Conservation (phyloP, 805 yeast species). For the Saturnispora sanitii region DNA sequence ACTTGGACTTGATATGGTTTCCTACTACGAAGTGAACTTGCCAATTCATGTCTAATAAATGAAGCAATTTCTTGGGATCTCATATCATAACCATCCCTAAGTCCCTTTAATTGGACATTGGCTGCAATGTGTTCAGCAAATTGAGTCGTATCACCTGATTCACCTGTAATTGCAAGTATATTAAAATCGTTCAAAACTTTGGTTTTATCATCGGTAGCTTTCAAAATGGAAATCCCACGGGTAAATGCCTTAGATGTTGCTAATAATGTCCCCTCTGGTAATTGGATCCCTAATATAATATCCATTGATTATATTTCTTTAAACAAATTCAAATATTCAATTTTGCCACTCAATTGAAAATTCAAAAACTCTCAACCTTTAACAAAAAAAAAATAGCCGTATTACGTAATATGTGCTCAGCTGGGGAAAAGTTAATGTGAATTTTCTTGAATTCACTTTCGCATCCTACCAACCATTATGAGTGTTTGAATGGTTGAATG, state of each 20-base stretch:
- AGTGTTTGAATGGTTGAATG: too few relatives aligned
- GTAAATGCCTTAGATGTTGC: slow-evolving; percentile 95
- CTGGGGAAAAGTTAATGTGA: neutral
- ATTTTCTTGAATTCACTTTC: too few relatives aligned
- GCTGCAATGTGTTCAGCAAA: slow-evolving; percentile 94
- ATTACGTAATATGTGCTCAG: neutral
- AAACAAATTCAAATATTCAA: neutral
- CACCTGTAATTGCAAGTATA: slow-evolving; percentile 86
- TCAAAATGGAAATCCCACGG: slow-evolving; percentile 77
- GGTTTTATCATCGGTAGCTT: slow-evolving; percentile 74
- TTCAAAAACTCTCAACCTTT: neutral
- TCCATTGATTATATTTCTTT: slow-evolving; percentile 47
- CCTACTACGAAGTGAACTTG: slow-evolving; percentile 80
- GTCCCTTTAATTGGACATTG: slow-evolving; percentile 76
- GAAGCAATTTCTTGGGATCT: slow-evolving; percentile 81
- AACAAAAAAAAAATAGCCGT: neutral
- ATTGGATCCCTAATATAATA: slow-evolving; percentile 76
- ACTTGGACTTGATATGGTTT: slow-evolving; percentile 93
- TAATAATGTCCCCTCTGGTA: slow-evolving; percentile 68
- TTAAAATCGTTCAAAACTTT: slow-evolving; percentile 63
- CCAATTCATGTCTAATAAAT: slow-evolving; percentile 80
- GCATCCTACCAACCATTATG: too few relatives aligned
- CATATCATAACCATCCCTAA: slow-evolving; percentile 76
- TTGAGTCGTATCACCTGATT: slow-evolving; percentile 91
- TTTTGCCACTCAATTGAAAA: slow-evolving; percentile 1